Conservation (phyloP, 441 rosid genomes). For the Croton laevigatus region DNA sequence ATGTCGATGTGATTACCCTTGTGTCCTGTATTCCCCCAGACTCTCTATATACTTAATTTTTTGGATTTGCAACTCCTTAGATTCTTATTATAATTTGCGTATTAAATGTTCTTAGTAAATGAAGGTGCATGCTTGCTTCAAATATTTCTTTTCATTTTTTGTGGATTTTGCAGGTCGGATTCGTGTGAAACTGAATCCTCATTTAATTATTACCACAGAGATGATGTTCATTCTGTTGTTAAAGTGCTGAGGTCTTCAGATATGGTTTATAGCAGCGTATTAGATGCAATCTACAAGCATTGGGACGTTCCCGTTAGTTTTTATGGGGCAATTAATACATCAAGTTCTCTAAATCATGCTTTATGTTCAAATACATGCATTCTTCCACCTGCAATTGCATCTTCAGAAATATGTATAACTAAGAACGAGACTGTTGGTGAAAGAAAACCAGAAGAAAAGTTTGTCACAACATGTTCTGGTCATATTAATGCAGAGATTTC, state of each 20-base stretch:
- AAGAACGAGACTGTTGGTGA: conserved; percentile 34
- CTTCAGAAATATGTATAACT: conserved; percentile 29
- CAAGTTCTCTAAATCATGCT: conserved; percentile 34
- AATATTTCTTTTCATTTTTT: conserved; percentile 23
- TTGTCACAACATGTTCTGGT: conserved; percentile 40
- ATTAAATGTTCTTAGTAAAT: neutral
- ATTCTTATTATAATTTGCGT: neutral
- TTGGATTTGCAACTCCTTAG: neutral
- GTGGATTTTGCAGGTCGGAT: conserved; percentile 69
- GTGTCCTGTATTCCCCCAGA: neutral
- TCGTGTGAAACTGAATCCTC: conserved; percentile 42
- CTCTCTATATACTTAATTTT: neutral
- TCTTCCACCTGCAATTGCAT: conserved; percentile 29
- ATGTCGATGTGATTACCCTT: neutral
- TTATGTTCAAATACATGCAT: conserved; percentile 27
- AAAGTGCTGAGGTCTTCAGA: conserved; percentile 62
- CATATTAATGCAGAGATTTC: conserved; percentile 30
- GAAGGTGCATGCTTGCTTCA: conserved; percentile 15
- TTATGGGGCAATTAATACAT: conserved; percentile 34
- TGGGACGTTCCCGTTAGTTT: conserved; percentile 50
- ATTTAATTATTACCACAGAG: conserved; percentile 57
- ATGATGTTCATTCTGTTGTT: conserved; percentile 55
- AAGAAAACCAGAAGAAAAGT: conserved; percentile 35
- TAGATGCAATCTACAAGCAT: conserved; percentile 58
- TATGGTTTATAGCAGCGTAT: conserved; percentile 44